Evolutionary conservation across 129 eudicot genomes (phyloP), one percentile per base, ranked within the genome.

Genomic region (Flaveria robusta): DNA sequence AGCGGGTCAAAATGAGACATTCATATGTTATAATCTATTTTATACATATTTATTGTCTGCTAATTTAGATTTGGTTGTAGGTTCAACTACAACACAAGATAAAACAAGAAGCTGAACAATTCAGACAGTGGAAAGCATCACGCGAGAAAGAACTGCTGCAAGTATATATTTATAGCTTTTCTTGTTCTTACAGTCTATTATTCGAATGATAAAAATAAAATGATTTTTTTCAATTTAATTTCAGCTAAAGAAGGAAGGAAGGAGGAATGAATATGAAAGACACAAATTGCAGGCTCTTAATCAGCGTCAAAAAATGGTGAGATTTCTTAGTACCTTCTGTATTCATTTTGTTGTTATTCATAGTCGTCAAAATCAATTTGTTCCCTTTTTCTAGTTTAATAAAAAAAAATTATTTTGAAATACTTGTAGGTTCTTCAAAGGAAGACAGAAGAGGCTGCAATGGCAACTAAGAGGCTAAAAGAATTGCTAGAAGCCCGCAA

Each of bases 401-500:
- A 79, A 18, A n/a, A 78, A 39, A 7, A 11, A 22, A 41, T 69
- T 6, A 66, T 8, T 49, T 34, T 68, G 46, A 68, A 50, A 26
- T 15, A 43, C 59, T 74, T 82, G 83, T 88, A 95, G 99, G 99
- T 95, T 79, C 97, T 95, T 74, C 99, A 95, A 74, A 74, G 99
- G 79, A 95, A 95, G 84, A 95, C 97, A 56, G 97, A 95, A 84
- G 99, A 95, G 83, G 99, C 99, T 82, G 97, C 99, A 74, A 86
- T 95, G 95, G 96, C 97, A 51, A 95, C 99, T 70, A 95, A 91
- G 88, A 86, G 96, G 81, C 81, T 95, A 60, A 95, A 95, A 81
- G 99, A 91, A 76, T 76, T 95, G 85, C 85, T 95, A 81, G 99
- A 95, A 82, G 91, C 97, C 42, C 97, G 99, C 47, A 95, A 95